Conservation (phyloP, 306 rosid genomes). For the Geum urbanum region DNA sequence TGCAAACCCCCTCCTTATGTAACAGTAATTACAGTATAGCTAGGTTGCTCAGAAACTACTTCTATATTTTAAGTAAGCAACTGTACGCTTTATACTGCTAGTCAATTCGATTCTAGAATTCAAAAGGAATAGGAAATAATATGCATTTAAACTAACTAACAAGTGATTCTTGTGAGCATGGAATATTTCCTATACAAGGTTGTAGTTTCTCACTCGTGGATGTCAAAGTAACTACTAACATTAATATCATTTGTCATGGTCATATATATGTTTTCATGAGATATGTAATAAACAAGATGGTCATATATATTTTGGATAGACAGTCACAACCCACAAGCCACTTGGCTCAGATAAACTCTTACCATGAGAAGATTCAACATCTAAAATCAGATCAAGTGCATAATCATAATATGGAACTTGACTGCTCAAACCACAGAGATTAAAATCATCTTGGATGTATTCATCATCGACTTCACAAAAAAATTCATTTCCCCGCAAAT, state of each 20-base stretch:
- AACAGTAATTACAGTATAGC: background rate
- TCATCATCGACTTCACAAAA: slow-evolving; percentile 98
- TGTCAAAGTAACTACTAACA: background rate
- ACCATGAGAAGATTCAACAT: slow-evolving; percentile 98
- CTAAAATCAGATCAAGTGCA: slow-evolving; percentile 95
- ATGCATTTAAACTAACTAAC: background rate
- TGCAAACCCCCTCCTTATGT: background rate
- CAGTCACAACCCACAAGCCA: background rate
- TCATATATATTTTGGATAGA: background rate
- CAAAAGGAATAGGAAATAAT: background rate
- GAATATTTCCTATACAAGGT: background rate
- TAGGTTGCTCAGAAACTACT: background rate
- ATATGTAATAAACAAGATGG: background rate
- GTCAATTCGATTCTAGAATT: background rate
- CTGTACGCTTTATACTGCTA: background rate
- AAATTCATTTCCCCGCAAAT: slow-evolving; percentile 92
- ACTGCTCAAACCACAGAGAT: slow-evolving; percentile 95
- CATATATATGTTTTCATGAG: too few species aligned
- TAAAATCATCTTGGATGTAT: slow-evolving; percentile 92
- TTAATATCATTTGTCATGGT: background rate
- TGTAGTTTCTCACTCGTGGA: background rate
- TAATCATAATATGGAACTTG: slow-evolving; percentile 98
- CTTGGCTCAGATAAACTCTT: slow-evolving; percentile 19
- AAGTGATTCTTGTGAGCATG: background rate
- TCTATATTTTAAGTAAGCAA: background rate